Percentiles rank a stretch among this genome's conserved stretches.
These are phyloP conservation scores for Blastosporella zonata DNA, from an alignment of 1,284 basidiomycete species.

Conservation along the genomic window DNA sequence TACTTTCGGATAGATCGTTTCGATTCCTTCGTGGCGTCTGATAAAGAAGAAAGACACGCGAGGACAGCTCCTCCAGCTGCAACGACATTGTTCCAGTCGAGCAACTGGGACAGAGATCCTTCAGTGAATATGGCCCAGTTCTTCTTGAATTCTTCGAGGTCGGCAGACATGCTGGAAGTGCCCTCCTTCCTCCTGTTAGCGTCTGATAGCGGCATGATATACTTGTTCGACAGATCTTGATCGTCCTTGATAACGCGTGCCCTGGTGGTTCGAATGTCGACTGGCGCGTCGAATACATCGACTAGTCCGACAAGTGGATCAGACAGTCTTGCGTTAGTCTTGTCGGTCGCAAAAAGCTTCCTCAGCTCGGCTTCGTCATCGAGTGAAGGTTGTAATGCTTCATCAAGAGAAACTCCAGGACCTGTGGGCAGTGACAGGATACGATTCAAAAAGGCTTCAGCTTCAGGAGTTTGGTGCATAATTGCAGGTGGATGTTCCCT, in stretches of 20 bases:
- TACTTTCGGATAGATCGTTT: constrained; percentile 54
- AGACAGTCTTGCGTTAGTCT: constrained; percentile 37
- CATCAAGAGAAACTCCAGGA: constrained; percentile 39
- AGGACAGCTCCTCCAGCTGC: constrained; percentile 57
- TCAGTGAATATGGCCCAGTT: constrained; percentile 60
- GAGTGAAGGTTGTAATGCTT: constrained; percentile 46
- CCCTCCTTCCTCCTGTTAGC: constrained; percentile 39
- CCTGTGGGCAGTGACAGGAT: constrained; percentile 36
- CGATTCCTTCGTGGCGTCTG: constrained; percentile 42
- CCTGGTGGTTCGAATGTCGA: constrained; percentile 42
- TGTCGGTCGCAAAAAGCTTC: constrained; percentile 52
- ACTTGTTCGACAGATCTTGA: constrained; percentile 36
- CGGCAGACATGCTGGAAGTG: constrained; percentile 41
- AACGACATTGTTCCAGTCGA: constrained; percentile 59
- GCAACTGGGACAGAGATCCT: constrained; percentile 51
- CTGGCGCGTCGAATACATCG: constrained; percentile 49
- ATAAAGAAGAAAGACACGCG: constrained; percentile 50
- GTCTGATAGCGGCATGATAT: constrained; percentile 44
- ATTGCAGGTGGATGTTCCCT: too few relatives aligned
- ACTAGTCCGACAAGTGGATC: constrained; percentile 54
- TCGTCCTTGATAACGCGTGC: constrained; percentile 40
- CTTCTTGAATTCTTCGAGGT: constrained; percentile 54
- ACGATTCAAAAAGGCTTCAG: constrained; percentile 40
- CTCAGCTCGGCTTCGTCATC: constrained; percentile 52
- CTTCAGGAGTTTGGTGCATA: constrained; percentile 32